phyloP scores from a whole-genome alignment of 805 yeast genomes.

The Yamadazyma nakazawae region DNA sequence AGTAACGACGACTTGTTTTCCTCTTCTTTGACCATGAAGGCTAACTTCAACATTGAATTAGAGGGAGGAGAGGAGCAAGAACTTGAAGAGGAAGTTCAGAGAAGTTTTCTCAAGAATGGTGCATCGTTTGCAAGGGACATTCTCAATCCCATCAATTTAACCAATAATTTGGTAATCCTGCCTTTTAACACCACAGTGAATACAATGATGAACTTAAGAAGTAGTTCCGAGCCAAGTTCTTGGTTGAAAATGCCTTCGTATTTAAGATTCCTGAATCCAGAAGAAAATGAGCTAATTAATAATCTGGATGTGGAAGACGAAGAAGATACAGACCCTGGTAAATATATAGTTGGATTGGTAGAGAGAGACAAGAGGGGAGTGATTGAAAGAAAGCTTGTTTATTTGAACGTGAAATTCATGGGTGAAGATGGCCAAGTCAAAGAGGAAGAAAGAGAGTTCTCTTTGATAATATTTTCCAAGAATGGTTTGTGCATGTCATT shows the following conservation, averaged over 20 bases:
- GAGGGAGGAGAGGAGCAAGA: slow-evolving; percentile 2
- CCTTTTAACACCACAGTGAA: slow-evolving; percentile 36
- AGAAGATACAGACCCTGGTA: slow-evolving; percentile 17
- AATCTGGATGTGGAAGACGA: slow-evolving; percentile 10
- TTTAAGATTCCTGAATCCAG: slow-evolving; percentile 6
- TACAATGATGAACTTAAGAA: slow-evolving; percentile 24
- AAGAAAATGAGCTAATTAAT: neutral
- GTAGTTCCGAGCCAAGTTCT: slow-evolving; percentile 4
- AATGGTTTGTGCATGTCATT: slow-evolving; percentile 22
- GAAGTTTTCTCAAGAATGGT: slow-evolving; percentile 6
- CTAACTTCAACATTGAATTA: slow-evolving; percentile 11
- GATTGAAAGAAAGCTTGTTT: slow-evolving; percentile 25
- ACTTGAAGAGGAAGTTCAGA: slow-evolving; percentile 7
- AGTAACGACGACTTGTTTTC: slow-evolving; percentile 16
- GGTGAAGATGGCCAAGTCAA: slow-evolving; percentile 3
- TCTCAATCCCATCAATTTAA: slow-evolving; percentile 32
- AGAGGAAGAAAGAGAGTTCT: slow-evolving; percentile 22
- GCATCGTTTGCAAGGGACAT: slow-evolving; percentile 23
- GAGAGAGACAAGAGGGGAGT: slow-evolving; percentile 5
- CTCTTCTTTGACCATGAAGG: slow-evolving; percentile 12
- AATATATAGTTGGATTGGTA: slow-evolving; percentile 24
- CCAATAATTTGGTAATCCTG: slow-evolving; percentile 35
- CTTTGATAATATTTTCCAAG: slow-evolving; percentile 28
- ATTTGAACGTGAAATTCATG: slow-evolving; percentile 16
- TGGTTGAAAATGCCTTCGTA: slow-evolving; percentile 23